These are phyloP conservation scores for Obelidium mucronatum DNA, from an alignment of 192 early-diverging fungal species.

Conservation along the genomic window DNA sequence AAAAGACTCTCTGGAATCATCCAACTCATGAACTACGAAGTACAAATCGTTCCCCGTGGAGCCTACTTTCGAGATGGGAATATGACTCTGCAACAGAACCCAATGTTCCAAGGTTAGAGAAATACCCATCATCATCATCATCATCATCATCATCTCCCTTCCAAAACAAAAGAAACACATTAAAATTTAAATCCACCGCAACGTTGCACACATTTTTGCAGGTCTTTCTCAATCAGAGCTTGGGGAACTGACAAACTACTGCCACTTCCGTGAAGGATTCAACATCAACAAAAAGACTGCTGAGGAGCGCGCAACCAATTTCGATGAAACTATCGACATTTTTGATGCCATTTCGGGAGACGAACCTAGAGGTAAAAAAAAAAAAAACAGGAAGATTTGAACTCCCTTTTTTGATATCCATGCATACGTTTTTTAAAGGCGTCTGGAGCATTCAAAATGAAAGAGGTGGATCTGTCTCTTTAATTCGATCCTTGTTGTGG, in stretches of 20 bases:
- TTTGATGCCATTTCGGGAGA: constrained; percentile 59
- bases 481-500: constrained; percentile 61
- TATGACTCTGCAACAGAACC: constrained; percentile 49
- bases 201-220: constrained; percentile 9
- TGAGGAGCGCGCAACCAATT: constrained; percentile 51
- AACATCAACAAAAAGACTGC: constrained; percentile 55
- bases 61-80: constrained; percentile 57
- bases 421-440: constrained; percentile 36
- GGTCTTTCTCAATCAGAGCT: constrained; percentile 51
- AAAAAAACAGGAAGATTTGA: not conserved
- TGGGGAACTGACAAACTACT: constrained; percentile 54
- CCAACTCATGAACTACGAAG: constrained; percentile 58
- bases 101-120: constrained; percentile 50
- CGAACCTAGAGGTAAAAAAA: constrained; percentile 53
- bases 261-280: constrained; percentile 65
- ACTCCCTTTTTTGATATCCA: not conserved
- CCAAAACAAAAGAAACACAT: not conserved
- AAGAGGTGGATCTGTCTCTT: constrained; percentile 48
- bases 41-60: constrained; percentile 60
- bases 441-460: constrained; percentile 61
- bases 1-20: constrained; percentile 55
- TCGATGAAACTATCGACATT: constrained; percentile 63
- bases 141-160: not conserved
- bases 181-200: not conserved
- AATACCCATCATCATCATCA: not conserved